These are phyloP conservation scores for Spinellus fusiger DNA, from an alignment of 192 early-diverging fungal genomes.

Conservation along the genomic window DNA sequence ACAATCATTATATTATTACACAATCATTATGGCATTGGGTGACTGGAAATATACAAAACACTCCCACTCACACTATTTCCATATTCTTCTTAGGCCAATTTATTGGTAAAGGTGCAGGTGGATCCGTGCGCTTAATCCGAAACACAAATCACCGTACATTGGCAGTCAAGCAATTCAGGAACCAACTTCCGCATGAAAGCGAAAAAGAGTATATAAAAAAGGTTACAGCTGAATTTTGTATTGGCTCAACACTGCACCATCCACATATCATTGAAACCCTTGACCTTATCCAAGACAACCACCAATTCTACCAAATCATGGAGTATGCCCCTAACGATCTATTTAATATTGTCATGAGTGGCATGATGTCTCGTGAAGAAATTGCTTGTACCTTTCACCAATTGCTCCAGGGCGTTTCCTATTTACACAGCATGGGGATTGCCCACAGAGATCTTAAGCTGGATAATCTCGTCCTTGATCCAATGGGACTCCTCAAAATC, in stretches of 20 bases:
- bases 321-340: constrained; percentile 92
- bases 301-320: constrained; percentile 70
- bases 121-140: constrained; percentile 63
- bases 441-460: constrained; percentile 84
- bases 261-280: constrained; percentile 89
- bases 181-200: constrained; percentile 61
- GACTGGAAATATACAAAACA: background rate
- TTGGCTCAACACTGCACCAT: constrained; percentile 87
- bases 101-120: constrained; percentile 66
- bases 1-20: background rate
- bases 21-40: too few species aligned
- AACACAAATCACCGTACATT: constrained; percentile 52
- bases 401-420: constrained; percentile 64
- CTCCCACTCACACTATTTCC: constrained; percentile 5
- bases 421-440: constrained; percentile 72
- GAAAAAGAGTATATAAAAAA: constrained; percentile 96
- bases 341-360: constrained; percentile 73
- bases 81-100: constrained; percentile 7
- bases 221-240: constrained; percentile 92
- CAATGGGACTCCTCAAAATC: constrained; percentile 68
- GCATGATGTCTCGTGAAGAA: constrained; percentile 70
- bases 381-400: constrained; percentile 84
- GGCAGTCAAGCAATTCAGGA: constrained; percentile 80
- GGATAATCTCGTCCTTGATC: constrained; percentile 78
- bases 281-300: constrained; percentile 90